Conservation (phyloP, 345 rosid genomes). For the Euphorbia tirucalli region DNA sequence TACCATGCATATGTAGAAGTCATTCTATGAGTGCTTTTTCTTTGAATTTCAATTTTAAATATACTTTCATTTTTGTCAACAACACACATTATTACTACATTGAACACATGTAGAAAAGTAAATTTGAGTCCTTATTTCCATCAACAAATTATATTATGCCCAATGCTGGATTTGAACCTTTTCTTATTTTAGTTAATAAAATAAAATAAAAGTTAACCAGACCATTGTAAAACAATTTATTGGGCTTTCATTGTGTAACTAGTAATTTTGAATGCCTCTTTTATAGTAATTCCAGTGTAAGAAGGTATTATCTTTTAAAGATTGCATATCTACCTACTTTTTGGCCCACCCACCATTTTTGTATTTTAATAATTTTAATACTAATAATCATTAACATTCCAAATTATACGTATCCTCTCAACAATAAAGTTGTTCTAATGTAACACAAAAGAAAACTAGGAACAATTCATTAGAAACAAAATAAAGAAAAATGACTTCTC, state of each 20-base stretch:
- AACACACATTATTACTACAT: neutral
- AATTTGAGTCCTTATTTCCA: neutral
- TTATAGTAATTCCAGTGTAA: neutral
- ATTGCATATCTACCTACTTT: constrained; percentile 10
- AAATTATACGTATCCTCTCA: neutral
- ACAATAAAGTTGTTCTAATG: neutral
- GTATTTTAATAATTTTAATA: neutral
- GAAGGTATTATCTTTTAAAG: too few species aligned
- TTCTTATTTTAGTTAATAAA: too few species aligned
- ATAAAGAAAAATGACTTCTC: constrained; percentile 27
- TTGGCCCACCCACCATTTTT: constrained; percentile 4
- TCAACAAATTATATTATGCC: neutral
- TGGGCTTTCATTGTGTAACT: too few species aligned
- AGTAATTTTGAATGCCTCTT: neutral
- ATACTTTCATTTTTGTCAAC: neutral
- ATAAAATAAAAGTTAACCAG: too few species aligned
- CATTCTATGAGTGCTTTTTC: neutral
- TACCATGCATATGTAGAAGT: neutral
- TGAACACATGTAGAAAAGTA: neutral
- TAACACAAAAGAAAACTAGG: neutral
- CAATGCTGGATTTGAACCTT: neutral
- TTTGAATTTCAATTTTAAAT: neutral
- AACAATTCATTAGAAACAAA: constrained; percentile 27
- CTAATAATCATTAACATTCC: neutral
- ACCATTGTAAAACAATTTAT: too few species aligned